Evolutionary conservation across 805 yeast genomes (phyloP), one percentile per base, ranked within the genome.

Genomic region (Wickerhamiella spandovensis): DNA sequence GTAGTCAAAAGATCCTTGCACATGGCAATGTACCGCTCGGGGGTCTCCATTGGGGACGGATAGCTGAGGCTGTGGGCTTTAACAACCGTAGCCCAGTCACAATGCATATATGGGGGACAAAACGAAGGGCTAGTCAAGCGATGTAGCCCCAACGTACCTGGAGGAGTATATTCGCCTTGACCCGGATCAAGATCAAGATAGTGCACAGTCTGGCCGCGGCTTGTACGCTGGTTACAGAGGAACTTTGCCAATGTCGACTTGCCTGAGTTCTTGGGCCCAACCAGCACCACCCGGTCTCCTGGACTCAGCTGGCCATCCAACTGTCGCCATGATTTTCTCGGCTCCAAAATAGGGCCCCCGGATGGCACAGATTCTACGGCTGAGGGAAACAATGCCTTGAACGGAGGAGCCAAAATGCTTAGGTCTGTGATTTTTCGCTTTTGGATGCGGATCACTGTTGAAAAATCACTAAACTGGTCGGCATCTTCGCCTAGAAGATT

Each of bases 131-230:
- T 48, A 0, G 53, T 43, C n/a, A 70, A 56, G 10, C 54, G 53
- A 1, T 75, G 70, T 12, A 84, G 63, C 0, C 94, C 78, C 2
- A 88, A 65, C 43, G 82, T 75, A 30, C 82, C 88, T 0, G 95
- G 92, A 8, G 70, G 69, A 0, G 88, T 78, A 54, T 73, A 79
- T 58, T 84, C 94, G 0, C 95, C 79, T 61, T 88, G 95, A 0
- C 95, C 95, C 0, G 96, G 95, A 61, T 89, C 97, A 1, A 86
- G 61, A 58, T 89, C 96, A 41, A 89, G 56, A 38, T 79, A 74
- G 20, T 74, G 71, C 2, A 81, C 65, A 0, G 67, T 61, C 0
- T 61, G 51, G 1, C 56, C 52, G 5, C 58, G 57, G 2, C 58
- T 55, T 1, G 55, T 43, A 1, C 57, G 55, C 0, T 48, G 38